Evolutionary conservation across 2,329 filamentous ascomycete genomes (phyloP), one percentile per base, ranked within the genome.

Genomic region (Ophiosphaerella herpotricha): DNA sequence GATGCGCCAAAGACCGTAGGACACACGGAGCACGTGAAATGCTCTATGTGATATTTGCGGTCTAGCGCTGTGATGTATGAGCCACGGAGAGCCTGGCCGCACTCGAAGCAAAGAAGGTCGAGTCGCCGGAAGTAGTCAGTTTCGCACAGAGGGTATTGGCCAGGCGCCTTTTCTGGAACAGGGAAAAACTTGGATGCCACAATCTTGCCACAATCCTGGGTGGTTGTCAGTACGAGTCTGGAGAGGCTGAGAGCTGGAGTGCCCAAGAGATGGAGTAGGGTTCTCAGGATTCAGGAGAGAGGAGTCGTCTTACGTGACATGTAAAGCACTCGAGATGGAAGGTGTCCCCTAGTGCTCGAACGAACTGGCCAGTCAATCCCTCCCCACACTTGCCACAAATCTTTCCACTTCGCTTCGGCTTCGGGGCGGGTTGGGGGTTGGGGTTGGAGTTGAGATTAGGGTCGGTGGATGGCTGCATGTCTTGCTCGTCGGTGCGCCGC

Each of bases 151-250:
- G 94, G 94, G 71, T 97, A 97, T 73, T 97, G 94, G 39, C 85
- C 83, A 35, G 90, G 91, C 61, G 91, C 85, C 64, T 95, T 91
- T 63, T 96, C 90, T 60, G 96, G 92, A 7, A 96, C 90, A 1
- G 94, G 94, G 75, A 99, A 99, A 82, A 99, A 99, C 68, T 99
- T 99, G 44, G 93, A 97, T 36, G 94, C 94, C 33, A 99, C 94
- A 53, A 97, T 96, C 74, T 96, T 89, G 61, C 90, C 91, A 69
- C 94, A 99, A 73, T 99, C 94, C 93, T 97, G 48, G n/a, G 34
- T 13, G 26, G 11, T n/a, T 13, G 43, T 54, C 39, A 52, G 54
- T 35, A 46, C 16, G 13, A 14, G 16, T 21, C 11, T 18, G 9
- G 13, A 14, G 33, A 16, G 7, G 13, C 13, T 3, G 8, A 29